Conservation (phyloP, 2,329 filamentous ascomycete genomes). For the Lasiodiplodia hormozganensis region DNA sequence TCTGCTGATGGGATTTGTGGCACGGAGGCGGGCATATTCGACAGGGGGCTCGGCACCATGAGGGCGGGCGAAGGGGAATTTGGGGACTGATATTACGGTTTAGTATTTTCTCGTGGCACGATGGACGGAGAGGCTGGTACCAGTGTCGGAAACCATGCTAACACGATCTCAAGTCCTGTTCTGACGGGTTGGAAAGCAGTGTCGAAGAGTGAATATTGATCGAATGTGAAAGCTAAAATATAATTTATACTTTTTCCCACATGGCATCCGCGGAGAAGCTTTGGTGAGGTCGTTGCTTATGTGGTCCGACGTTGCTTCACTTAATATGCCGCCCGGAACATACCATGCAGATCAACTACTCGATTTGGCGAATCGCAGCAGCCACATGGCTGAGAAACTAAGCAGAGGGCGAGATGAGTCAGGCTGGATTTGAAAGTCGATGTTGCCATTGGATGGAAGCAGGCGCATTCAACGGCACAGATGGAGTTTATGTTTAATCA, state of each 20-base stretch:
- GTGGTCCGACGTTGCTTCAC: constrained; percentile 1
- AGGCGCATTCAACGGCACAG: neutral
- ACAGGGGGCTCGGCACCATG: constrained; percentile 51
- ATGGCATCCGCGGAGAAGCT: constrained; percentile 34
- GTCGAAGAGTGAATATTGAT: neutral
- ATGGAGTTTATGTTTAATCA: neutral
- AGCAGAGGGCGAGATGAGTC: neutral
- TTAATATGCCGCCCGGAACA: neutral
- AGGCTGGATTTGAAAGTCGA: neutral
- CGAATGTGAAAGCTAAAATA: neutral
- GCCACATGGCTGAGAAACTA: neutral
- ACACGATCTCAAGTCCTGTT: neutral
- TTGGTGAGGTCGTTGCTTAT: neutral
- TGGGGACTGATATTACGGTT: neutral
- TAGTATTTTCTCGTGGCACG: constrained; percentile 1
- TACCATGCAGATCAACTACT: neutral
- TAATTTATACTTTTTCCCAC: neutral
- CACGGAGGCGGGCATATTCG: constrained; percentile 54
- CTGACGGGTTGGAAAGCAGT: neutral
- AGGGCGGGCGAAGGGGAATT: constrained; percentile 51
- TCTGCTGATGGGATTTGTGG: constrained; percentile 52
- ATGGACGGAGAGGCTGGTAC: neutral
- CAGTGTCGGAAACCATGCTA: neutral
- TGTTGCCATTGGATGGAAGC: neutral
- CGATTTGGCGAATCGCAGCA: neutral